Evolutionary conservation across 2,329 filamentous ascomycete genomes (phyloP).

Genomic region (Leptographium wingfieldii): DNA sequence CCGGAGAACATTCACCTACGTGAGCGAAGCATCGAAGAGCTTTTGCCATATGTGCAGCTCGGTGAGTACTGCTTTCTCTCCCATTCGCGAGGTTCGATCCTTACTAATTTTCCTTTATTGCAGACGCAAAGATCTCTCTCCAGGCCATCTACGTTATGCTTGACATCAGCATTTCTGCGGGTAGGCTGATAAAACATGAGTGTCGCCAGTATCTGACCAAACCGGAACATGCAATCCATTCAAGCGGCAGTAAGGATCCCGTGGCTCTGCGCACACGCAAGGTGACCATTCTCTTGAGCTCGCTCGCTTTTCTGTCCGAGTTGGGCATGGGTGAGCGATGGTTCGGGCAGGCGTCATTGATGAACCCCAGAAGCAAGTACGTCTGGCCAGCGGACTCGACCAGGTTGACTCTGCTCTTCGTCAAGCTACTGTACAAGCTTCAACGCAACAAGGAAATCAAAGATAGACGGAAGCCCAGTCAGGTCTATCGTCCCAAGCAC

Average conservation of each 20-base stretch:
- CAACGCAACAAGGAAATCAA: slow-evolving; percentile 1
- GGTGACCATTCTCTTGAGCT: slow-evolving; percentile 6
- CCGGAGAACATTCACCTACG: slow-evolving; percentile 8
- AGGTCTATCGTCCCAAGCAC: neutral
- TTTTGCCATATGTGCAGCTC: slow-evolving; percentile 11
- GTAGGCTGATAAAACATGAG: neutral
- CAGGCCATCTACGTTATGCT: slow-evolving; percentile 5
- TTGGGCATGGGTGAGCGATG: slow-evolving; percentile 7
- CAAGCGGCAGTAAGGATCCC: slow-evolving; percentile 6
- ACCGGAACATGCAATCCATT: neutral
- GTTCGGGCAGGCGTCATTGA: slow-evolving; percentile 1
- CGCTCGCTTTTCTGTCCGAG: slow-evolving; percentile 3
- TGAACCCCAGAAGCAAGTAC: slow-evolving; percentile 1
- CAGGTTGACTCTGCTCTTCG: slow-evolving; percentile 6
- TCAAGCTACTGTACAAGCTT: slow-evolving; percentile 10
- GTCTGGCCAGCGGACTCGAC: slow-evolving; percentile 13
- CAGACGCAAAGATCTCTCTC: slow-evolving; percentile 5
- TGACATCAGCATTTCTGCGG: slow-evolving; percentile 1
- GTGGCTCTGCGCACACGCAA: slow-evolving; percentile 8
- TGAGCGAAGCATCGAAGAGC: slow-evolving; percentile 4
- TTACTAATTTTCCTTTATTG: neutral
- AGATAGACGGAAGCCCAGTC: neutral
- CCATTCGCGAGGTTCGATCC: no score
- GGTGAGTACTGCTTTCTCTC: neutral
- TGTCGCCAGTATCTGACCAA: slow-evolving; percentile 5